These are phyloP conservation scores for Salvia rosmarinus DNA, from an alignment of 257 asterid genomes.

Conservation along the genomic window DNA sequence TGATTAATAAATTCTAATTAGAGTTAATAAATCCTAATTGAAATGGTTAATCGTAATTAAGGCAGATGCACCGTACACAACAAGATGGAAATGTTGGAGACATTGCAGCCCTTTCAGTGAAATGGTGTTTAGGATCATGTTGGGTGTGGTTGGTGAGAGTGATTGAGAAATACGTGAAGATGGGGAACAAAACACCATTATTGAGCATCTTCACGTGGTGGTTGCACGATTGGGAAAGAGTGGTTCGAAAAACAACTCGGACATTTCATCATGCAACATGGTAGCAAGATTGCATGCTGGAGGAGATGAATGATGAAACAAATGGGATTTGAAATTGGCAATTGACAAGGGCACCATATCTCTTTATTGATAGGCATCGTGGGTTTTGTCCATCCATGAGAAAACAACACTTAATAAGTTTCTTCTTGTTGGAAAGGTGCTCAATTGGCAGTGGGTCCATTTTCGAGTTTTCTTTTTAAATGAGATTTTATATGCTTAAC, in stretches of 20 bases:
- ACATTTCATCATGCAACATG: slow-evolving; percentile 20
- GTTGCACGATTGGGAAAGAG: slow-evolving; percentile 31
- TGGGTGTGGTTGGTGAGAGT: no score
- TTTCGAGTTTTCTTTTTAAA: not conserved
- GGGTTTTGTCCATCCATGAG: not conserved
- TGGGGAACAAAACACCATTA: slow-evolving; percentile 25
- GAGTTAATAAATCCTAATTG: no score
- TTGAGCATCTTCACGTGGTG: slow-evolving; percentile 45
- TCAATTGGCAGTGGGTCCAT: not conserved
- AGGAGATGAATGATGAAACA: not conserved
- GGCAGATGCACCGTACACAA: no score
- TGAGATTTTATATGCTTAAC: no score
- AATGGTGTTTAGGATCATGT: no score
- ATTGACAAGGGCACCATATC: not conserved
- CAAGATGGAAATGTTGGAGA: no score
- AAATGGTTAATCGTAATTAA: no score
- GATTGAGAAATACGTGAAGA: slow-evolving; percentile 24
- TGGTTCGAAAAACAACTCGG: not conserved
- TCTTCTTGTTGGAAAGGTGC: not conserved
- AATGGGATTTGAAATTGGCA: not conserved
- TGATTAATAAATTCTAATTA: no score
- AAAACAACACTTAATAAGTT: not conserved
- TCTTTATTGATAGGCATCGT: not conserved
- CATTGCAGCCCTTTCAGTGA: no score
- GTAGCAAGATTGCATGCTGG: slow-evolving; percentile 19